Base-by-base conservation (phyloP, 345 rosid species). In the Citrus unshiu region DNA sequence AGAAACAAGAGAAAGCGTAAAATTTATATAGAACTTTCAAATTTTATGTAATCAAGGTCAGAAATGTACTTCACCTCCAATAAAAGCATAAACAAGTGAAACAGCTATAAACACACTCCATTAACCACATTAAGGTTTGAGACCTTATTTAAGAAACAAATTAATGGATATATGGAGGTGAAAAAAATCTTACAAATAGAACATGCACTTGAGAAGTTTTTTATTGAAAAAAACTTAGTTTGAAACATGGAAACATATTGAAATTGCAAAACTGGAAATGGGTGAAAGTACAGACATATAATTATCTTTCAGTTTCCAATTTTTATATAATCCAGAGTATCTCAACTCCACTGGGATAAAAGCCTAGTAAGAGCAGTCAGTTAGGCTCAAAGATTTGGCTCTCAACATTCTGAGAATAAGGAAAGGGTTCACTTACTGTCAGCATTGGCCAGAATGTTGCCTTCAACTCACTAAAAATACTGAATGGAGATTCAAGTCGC, bases 371-470 rank as follows among this genome's bases (percentile, higher is more conserved):
- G 22, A 1, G 32, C 29, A 63, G 37, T 75, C 30, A 10, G 67
- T 68, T 54, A 56, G 43, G 80, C 57, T 56, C 43, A 34, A 67
- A 40, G 68, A 62, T 63, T 18, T 68, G 49, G 65, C 46, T 58
- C 37, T 54, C 51, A 65, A 59, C 32, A 57, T 35, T 58, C 4
- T 68, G 62, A 22, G 43, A 68, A 19, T 16, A 81, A 32, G 21
- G 56, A 56, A 77, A 74, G 59, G 40, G 60, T 79, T 66, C 58
- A 35, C 90, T 89, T 86, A 96, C 99, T 0, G 97, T 93, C 39
- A 96, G 79, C 99, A 96, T 85, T 27, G 97, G 99, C 74, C 81
- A 85, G 85, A 93, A 96, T 25, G 97, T 94, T 49, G 95, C 92
- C 79, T 81, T 91, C 79, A 90, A 75, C 76, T 94, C 99, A 68